Percentiles rank a stretch among this genome's conserved stretches.
Conservation (phyloP, 1,284 basidiomycete genomes). For the Trametes versicolor region DNA sequence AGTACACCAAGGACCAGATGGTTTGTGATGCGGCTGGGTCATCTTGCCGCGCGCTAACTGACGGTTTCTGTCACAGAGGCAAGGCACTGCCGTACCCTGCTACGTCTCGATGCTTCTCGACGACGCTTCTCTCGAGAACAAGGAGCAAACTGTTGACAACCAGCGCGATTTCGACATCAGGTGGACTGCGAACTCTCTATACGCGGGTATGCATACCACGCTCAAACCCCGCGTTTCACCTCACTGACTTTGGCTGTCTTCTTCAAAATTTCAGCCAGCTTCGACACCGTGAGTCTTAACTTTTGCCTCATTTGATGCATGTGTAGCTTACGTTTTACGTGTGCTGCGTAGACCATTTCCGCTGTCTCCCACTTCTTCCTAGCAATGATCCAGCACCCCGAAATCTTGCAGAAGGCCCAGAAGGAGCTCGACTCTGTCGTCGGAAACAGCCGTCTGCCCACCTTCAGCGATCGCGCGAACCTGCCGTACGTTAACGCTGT, state of each 20-base stretch:
- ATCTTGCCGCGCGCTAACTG: slow-evolving; percentile 8
- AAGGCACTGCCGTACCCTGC: slow-evolving; percentile 62
- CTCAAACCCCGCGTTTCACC: neutral
- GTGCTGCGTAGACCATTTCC: slow-evolving; percentile 48
- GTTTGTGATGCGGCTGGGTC: slow-evolving; percentile 47
- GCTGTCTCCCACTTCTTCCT: slow-evolving; percentile 52
- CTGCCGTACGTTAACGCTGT: slow-evolving; percentile 58
- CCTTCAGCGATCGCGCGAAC: slow-evolving; percentile 51
- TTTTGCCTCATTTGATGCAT: neutral
- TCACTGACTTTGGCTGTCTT: slow-evolving; percentile 7
- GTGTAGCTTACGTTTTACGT: neutral
- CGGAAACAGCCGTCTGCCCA: slow-evolving; percentile 52
- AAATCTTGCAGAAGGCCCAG: slow-evolving; percentile 53
- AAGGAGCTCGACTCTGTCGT: slow-evolving; percentile 56
- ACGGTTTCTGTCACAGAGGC: slow-evolving; percentile 49
- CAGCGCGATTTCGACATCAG: slow-evolving; percentile 69
- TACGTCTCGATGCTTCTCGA: slow-evolving; percentile 72
- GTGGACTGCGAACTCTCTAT: slow-evolving; percentile 82
- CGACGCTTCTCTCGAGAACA: slow-evolving; percentile 40
- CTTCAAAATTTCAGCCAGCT: slow-evolving; percentile 49
- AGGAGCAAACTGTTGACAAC: slow-evolving; percentile 36
- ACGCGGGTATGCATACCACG: slow-evolving; percentile 48
- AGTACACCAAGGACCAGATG: slow-evolving; percentile 64
- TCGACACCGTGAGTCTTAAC: slow-evolving; percentile 62
- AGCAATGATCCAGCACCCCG: slow-evolving; percentile 55